Base-by-base conservation (phyloP, 345 rosid genomes). In the Rubroshorea leprosula region DNA sequence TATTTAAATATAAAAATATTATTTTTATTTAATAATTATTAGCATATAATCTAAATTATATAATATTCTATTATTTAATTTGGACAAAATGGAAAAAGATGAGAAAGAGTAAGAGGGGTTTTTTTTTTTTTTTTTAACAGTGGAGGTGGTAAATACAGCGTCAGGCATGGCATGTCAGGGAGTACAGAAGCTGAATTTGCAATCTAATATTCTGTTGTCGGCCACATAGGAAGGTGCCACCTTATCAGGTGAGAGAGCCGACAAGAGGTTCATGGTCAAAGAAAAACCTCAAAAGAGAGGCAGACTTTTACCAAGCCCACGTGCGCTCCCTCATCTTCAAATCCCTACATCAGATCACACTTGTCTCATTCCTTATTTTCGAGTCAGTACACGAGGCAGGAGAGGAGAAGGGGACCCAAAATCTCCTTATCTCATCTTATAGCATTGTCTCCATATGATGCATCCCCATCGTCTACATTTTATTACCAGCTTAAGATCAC, bases 261-360 rank as follows among this genome's bases (percentile, higher is more conserved):
- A 41, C 17, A 35, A 27, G 53, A 52, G 38, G 20, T 20, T 44
- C 46, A 31, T 46, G 69, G 73, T 77, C 76, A 68, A 74, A 65
- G 12, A 6, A 35, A 35, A 35, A 35, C 7, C 12, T 6, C 41
- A 35, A 35, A 35, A 6, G 12, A 6, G 12, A 18, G 59, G 60
- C 70, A 67, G 71, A 61, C 58, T 68, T 67, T 51, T 8, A 49
- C 18, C 58, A 65, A 18, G 64, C 78, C 81, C 78, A 77, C 78
- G 81, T 73, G 81, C 78, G 53, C 38, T 59, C 62, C 74, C 48
- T 23, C 0, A 61, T 52, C 66, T 23, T 4, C 13, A 70, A n/a
- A 52, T 71, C 76, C 77, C 76, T 63, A 68, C 68, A 68, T 45
- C 51, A 65, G n/a, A 46, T 61, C 66, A 14, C 16, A 14, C n/a